Percentiles rank a stretch among this genome's conserved stretches.
Conservation (phyloP, 805 yeast genomes). For the Starmera pachycereana region DNA sequence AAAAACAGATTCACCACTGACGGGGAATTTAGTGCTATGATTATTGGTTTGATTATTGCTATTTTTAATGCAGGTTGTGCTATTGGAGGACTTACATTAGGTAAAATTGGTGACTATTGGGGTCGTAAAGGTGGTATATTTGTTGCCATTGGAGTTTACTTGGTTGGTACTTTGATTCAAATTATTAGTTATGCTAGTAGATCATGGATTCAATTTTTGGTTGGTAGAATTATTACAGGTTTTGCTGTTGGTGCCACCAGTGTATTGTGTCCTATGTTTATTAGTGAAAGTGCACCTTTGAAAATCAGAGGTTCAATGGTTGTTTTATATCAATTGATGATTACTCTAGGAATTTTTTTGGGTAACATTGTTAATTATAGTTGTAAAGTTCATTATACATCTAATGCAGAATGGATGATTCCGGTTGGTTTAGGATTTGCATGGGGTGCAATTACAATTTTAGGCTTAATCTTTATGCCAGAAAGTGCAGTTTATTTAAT, state of each 20-base stretch:
- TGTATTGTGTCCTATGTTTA: constrained; percentile 66
- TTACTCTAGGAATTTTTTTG: constrained; percentile 60
- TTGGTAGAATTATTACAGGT: constrained; percentile 63
- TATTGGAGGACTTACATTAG: constrained; percentile 50
- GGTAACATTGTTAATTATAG: constrained; percentile 64
- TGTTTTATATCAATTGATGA: constrained; percentile 58
- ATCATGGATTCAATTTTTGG: constrained; percentile 52
- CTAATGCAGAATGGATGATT: constrained; percentile 61
- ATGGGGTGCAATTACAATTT: constrained; percentile 24
- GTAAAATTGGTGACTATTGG: constrained; percentile 44
- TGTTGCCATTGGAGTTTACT: constrained; percentile 43
- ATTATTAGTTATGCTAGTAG: constrained; percentile 31
- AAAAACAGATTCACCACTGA: constrained; percentile 39
- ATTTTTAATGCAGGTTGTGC: constrained; percentile 64
- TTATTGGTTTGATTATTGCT: constrained; percentile 43
- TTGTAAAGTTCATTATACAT: constrained; percentile 29
- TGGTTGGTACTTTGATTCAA: constrained; percentile 52
- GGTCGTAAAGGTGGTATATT: constrained; percentile 54
- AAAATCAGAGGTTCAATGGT: constrained; percentile 65
- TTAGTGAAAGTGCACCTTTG: constrained; percentile 60
- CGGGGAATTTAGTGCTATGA: constrained; percentile 29
- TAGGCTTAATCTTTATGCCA: constrained; percentile 51
- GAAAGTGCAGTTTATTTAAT: constrained; percentile 59
- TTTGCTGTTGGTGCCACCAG: constrained; percentile 70
- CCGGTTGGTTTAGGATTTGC: constrained; percentile 43